These are phyloP conservation scores for Ploettnerulaceae sp. DNA, from an alignment of 2,329 filamentous ascomycete genomes.

Conservation along the genomic window DNA sequence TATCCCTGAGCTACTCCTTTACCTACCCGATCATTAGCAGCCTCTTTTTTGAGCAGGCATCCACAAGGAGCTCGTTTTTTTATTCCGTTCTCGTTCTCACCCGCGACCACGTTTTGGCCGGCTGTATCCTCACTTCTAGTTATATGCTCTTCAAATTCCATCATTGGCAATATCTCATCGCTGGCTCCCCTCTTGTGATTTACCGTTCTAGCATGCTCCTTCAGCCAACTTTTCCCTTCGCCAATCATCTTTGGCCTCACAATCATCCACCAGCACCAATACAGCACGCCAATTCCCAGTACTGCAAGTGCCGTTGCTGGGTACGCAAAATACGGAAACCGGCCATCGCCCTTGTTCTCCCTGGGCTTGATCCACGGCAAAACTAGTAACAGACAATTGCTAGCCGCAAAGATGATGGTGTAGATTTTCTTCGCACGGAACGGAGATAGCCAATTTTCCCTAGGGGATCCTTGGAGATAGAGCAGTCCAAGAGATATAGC, in stretches of 20 bases:
- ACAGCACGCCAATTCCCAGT: slow-evolving; percentile 33
- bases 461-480: slow-evolving; percentile 31
- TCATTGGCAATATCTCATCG: slow-evolving; percentile 14
- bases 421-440: slow-evolving; percentile 32
- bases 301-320: slow-evolving; percentile 35
- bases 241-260: slow-evolving; percentile 10
- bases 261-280: slow-evolving; percentile 37
- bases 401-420: slow-evolving; percentile 32
- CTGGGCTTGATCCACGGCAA: slow-evolving; percentile 37
- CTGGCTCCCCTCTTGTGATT: slow-evolving; percentile 10
- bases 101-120: slow-evolving; percentile 5
- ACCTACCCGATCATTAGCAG: not conserved
- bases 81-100: not conserved
- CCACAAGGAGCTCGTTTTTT: slow-evolving; percentile 17
- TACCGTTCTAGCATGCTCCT: not conserved
- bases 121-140: not conserved
- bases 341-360: slow-evolving; percentile 23
- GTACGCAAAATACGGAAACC: slow-evolving; percentile 37
- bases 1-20: too few species aligned
- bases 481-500: slow-evolving; percentile 35
- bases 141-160: slow-evolving; percentile 12
- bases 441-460: slow-evolving; percentile 32
- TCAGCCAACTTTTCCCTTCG: slow-evolving; percentile 1
- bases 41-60: slow-evolving; percentile 12
- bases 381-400: slow-evolving; percentile 35